phyloP scores from a whole-genome alignment of 805 yeast species.

The Metschnikowia gelsemii region DNA sequence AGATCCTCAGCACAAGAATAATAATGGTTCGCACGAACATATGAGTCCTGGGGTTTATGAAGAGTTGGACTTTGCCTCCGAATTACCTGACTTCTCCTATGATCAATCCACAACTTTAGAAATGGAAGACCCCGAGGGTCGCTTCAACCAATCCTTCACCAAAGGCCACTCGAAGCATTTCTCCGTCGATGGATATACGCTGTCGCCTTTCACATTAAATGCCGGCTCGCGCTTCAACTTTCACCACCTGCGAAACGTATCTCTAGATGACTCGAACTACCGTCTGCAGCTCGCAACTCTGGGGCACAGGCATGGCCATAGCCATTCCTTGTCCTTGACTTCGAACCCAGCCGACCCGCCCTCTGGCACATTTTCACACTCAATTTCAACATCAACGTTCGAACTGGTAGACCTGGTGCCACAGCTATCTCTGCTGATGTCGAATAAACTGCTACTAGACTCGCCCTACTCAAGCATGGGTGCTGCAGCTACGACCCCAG shows the following conservation, averaged over 20 bases:
- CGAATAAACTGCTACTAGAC: slow-evolving; percentile 36
- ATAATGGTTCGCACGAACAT: neutral
- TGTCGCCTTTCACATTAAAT: slow-evolving; percentile 26
- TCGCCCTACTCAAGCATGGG: slow-evolving; percentile 28
- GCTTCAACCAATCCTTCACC: slow-evolving; percentile 4
- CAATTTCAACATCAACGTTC: slow-evolving; percentile 21
- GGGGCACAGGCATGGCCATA: slow-evolving; percentile 10
- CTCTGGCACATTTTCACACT: slow-evolving; percentile 17
- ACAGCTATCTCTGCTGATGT: slow-evolving; percentile 34
- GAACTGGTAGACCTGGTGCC: slow-evolving; percentile 38
- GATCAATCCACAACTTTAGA: slow-evolving; percentile 14
- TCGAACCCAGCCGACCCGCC: slow-evolving; percentile 21
- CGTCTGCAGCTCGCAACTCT: slow-evolving; percentile 5
- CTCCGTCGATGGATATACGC: slow-evolving; percentile 21
- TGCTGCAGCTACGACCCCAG: slow-evolving; percentile 33
- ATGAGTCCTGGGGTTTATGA: slow-evolving; percentile 18
- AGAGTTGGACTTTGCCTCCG: slow-evolving; percentile 19
- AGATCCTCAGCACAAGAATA: slow-evolving; percentile 5
- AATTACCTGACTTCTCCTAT: slow-evolving; percentile 18
- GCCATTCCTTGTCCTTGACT: slow-evolving; percentile 13
- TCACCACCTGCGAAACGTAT: slow-evolving; percentile 23
- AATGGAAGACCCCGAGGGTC: slow-evolving; percentile 10
- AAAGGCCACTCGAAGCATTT: slow-evolving; percentile 23
- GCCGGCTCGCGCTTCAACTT: slow-evolving; percentile 19
- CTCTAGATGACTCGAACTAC: slow-evolving; percentile 18